phyloP scores from a whole-genome alignment of 177 flowering plant species.

The Vitis hybrid region DNA sequence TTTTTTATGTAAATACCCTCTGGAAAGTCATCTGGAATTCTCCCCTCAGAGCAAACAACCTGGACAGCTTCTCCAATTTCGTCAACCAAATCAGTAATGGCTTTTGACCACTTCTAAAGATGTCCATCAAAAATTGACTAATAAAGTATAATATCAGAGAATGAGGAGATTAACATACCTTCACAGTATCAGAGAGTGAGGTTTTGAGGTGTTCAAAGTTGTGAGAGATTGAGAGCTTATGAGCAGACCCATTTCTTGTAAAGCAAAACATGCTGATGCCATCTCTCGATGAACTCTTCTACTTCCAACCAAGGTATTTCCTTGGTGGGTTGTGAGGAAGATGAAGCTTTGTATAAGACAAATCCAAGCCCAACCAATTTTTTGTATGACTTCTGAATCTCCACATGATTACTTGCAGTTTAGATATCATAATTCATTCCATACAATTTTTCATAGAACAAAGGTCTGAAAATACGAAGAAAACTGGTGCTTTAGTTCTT shows the following conservation, averaged over 20 bases:
- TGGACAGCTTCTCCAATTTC: conserved; percentile 26
- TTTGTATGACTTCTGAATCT: too few species aligned
- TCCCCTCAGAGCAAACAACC: conserved; percentile 25
- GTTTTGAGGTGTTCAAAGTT: conserved; percentile 17
- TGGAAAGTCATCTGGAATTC: conserved; percentile 37
- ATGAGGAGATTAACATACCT: conserved; percentile 7
- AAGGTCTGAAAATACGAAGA: too few species aligned
- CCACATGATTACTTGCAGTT: too few species aligned
- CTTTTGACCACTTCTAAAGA: not conserved
- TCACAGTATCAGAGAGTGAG: conserved; percentile 16
- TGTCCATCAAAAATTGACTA: not conserved
- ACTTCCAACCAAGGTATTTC: too few species aligned
- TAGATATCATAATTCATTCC: too few species aligned
- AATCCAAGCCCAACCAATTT: too few species aligned
- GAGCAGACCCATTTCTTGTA: conserved; percentile 12
- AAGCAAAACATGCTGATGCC: conserved; percentile 3
- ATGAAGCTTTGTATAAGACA: too few species aligned
- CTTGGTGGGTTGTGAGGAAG: too few species aligned
- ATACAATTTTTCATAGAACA: too few species aligned
- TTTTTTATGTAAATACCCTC: conserved; percentile 47
- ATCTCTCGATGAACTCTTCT: not conserved
- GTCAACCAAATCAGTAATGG: conserved; percentile 2
- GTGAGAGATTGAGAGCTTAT: conserved; percentile 12
- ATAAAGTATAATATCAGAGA: not conserved
- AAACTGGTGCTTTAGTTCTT: too few species aligned